These are phyloP conservation scores for Colletotrichum sp. DNA, from an alignment of 2,329 filamentous ascomycete genomes.

Conservation along the genomic window DNA sequence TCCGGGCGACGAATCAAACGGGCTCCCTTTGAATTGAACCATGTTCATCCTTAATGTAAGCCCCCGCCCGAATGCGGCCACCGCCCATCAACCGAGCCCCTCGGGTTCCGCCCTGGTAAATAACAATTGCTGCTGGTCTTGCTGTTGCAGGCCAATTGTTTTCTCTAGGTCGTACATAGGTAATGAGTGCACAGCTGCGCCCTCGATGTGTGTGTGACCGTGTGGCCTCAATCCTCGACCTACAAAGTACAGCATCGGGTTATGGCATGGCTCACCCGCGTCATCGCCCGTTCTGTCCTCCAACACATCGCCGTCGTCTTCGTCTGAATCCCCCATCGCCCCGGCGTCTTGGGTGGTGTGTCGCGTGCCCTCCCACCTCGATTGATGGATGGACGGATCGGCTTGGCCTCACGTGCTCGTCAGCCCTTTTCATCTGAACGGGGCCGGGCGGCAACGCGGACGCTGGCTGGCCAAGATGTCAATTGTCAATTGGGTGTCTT, in stretches of 20 bases:
- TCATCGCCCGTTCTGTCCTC: neutral
- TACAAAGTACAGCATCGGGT: neutral
- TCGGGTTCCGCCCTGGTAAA: neutral
- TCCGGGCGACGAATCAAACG: neutral
- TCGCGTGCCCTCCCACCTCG: neutral
- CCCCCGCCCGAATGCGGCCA: neutral
- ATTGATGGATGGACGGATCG: neutral
- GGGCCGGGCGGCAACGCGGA: neutral
- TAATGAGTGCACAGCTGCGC: neutral
- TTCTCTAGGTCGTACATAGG: neutral
- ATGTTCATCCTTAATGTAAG: neutral
- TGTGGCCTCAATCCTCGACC: neutral
- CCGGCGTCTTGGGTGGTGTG: neutral
- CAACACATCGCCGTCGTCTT: neutral
- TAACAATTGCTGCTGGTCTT: neutral
- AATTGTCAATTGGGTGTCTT: neutral
- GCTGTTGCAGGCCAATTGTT: neutral
- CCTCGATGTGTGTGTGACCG: neutral
- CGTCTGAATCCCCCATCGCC: neutral
- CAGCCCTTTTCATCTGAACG: neutral
- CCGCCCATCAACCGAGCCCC: neutral
- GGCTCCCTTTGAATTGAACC: neutral
- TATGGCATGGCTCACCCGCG: neutral
- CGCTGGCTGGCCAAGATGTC: neutral
- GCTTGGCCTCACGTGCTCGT: neutral